These are phyloP conservation scores for Dioscorea zingiberensis DNA, from an alignment of 106 monocot species.

Conservation along the genomic window DNA sequence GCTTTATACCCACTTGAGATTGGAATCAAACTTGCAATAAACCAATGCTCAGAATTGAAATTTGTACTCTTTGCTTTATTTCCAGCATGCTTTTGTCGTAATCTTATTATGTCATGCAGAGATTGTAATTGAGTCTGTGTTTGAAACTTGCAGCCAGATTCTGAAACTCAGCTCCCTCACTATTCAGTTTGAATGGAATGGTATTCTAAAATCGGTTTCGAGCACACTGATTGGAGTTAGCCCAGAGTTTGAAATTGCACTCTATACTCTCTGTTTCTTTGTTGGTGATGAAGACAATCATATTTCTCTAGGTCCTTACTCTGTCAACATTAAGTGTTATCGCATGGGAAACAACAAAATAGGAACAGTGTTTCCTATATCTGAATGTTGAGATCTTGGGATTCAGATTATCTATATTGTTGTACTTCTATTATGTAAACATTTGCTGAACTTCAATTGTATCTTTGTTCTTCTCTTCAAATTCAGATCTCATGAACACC, in stretches of 20 bases:
- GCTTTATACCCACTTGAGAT: no score
- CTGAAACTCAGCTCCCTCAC: slow-evolving; percentile 94
- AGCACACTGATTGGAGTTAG: slow-evolving; percentile 88
- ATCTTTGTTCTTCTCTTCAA: no score
- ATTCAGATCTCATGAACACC: no score
- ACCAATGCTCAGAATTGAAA: neutral
- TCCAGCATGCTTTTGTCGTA: neutral
- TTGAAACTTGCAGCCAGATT: slow-evolving; percentile 65
- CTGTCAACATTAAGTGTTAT: slow-evolving; percentile 92
- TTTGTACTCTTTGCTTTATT: neutral
- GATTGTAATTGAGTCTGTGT: neutral
- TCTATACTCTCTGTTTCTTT: slow-evolving; percentile 85
- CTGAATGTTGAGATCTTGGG: slow-evolving; percentile 13
- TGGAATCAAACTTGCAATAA: neutral
- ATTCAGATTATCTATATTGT: no score
- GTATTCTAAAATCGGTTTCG: slow-evolving; percentile 81
- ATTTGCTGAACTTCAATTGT: no score
- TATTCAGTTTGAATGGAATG: slow-evolving; percentile 96
- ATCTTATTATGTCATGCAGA: no score
- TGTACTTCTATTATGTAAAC: no score
- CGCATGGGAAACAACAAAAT: slow-evolving; percentile 57
- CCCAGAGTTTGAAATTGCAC: slow-evolving; percentile 94
- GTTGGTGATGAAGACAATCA: slow-evolving; percentile 73
- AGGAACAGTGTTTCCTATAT: slow-evolving; percentile 79
- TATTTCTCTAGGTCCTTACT: slow-evolving; percentile 74